phyloP scores from a whole-genome alignment of 2,329 filamentous ascomycete genomes.

The Pseudopithomyces chartarum region DNA sequence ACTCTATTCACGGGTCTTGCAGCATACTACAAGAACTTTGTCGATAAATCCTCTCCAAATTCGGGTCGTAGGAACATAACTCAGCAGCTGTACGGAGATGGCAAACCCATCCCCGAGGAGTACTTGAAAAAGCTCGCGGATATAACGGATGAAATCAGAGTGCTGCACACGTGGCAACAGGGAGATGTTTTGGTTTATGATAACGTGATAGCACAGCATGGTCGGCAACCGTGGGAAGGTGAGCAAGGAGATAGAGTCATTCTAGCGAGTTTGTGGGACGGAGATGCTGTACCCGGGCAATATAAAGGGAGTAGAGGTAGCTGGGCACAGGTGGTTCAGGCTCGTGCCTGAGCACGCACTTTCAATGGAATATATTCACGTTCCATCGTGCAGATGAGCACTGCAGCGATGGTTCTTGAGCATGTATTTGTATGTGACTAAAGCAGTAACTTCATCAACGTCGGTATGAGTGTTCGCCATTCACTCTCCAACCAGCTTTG shows the following conservation, averaged over 20 bases:
- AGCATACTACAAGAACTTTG: constrained; percentile 50
- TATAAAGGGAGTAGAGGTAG: constrained; percentile 49
- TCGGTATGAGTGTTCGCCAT: too few species aligned
- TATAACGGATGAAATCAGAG: constrained; percentile 56
- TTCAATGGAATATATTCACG: background rate
- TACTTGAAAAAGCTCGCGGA: constrained; percentile 49
- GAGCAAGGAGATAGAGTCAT: constrained; percentile 54
- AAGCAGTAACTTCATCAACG: too few species aligned
- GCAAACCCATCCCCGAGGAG: constrained; percentile 53
- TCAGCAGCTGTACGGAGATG: constrained; percentile 50
- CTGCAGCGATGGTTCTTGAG: background rate
- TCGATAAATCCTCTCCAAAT: constrained; percentile 3
- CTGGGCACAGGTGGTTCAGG: constrained; percentile 56
- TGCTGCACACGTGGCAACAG: constrained; percentile 54
- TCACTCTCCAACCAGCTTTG: too few species aligned
- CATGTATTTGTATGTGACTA: too few species aligned
- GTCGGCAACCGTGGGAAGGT: constrained; percentile 55
- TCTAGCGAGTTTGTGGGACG: constrained; percentile 56
- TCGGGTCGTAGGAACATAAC: constrained; percentile 12
- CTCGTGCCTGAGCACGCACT: constrained; percentile 15
- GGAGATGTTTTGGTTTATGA: constrained; percentile 57
- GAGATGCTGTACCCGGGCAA: constrained; percentile 50
- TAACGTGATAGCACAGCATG: constrained; percentile 57
- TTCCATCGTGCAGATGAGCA: background rate
- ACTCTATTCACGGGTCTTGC: constrained; percentile 55